phyloP scores from a whole-genome alignment of 495 filamentous ascomycete genomes.

The Aspergillus ellipticus region DNA sequence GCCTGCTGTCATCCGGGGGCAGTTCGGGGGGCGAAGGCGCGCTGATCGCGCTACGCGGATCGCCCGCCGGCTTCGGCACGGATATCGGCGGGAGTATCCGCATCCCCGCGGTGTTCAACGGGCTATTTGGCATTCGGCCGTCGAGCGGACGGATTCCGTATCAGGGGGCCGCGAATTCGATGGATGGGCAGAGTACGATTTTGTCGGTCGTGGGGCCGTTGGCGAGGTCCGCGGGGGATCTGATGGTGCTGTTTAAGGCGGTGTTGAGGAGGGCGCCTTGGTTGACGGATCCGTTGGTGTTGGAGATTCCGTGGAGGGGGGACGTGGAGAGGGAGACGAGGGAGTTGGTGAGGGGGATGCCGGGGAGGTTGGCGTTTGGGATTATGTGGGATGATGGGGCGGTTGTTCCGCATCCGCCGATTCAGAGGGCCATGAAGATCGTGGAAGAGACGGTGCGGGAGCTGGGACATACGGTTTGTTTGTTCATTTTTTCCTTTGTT shows the following conservation, averaged over 20 bases:
- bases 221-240: slow-evolving; percentile 42
- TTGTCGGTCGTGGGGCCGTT: slow-evolving; percentile 58
- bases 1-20: slow-evolving; percentile 46
- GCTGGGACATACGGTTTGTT: slow-evolving; percentile 50
- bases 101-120: slow-evolving; percentile 63
- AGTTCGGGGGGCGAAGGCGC: slow-evolving; percentile 65
- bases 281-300: slow-evolving; percentile 59
- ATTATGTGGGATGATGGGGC: slow-evolving; percentile 50
- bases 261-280: slow-evolving; percentile 57
- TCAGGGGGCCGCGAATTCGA: slow-evolving; percentile 41
- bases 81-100: slow-evolving; percentile 72
- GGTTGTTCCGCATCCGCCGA: slow-evolving; percentile 48
- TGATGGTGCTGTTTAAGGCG: slow-evolving; percentile 52
- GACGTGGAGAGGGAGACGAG: slow-evolving; percentile 44
- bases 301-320: slow-evolving; percentile 61
- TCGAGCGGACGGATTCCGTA: slow-evolving; percentile 46
- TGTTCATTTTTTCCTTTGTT: not conserved
- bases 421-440: slow-evolving; percentile 50
- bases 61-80: slow-evolving; percentile 57
- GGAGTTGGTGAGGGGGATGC: slow-evolving; percentile 34
- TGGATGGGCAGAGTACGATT: slow-evolving; percentile 58
- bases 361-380: slow-evolving; percentile 46
- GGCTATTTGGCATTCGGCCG: slow-evolving; percentile 53
- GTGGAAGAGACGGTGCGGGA: slow-evolving; percentile 47
- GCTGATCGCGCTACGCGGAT: slow-evolving; percentile 52